Evolutionary conservation across 1,284 basidiomycete species (phyloP).

Genomic region (Anthracocystis walkeri): DNA sequence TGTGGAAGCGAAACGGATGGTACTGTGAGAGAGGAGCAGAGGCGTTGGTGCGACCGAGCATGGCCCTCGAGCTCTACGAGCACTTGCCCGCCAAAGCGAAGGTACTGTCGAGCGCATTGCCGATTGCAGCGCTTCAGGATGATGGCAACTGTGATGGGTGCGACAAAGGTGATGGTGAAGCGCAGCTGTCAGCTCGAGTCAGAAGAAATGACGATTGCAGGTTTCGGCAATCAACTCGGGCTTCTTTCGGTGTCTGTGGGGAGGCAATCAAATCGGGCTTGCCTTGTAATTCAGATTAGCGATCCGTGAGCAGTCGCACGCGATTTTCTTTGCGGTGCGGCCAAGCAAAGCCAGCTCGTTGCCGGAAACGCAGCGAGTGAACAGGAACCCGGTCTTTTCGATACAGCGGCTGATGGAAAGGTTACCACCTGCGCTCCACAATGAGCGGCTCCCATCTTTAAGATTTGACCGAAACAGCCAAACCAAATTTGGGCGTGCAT

Average conservation of each 20-base stretch:
- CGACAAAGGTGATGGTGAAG: neutral
- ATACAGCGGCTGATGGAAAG: neutral
- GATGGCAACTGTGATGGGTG: neutral
- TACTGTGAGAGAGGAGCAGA: neutral
- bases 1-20: conserved; percentile 8
- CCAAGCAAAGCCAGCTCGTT: too few relatives aligned
- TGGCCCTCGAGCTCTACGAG: neutral
- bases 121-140: neutral
- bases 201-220: neutral
- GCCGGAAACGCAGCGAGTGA: too few relatives aligned
- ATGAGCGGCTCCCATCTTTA: neutral
- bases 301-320: neutral
- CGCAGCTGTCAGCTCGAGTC: neutral
- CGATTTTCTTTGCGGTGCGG: neutral
- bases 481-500: neutral
- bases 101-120: neutral
- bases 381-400: neutral
- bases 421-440: conserved; percentile 1
- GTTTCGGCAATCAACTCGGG: conserved; percentile 26
- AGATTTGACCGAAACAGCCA: neutral
- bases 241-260: conserved; percentile 1
- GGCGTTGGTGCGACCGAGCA: neutral
- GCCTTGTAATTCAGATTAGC: neutral
- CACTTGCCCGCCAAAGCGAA: neutral
- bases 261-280: neutral